These are phyloP conservation scores for Neonectria punicea DNA, from an alignment of 2,329 filamentous ascomycete species.

Conservation along the genomic window DNA sequence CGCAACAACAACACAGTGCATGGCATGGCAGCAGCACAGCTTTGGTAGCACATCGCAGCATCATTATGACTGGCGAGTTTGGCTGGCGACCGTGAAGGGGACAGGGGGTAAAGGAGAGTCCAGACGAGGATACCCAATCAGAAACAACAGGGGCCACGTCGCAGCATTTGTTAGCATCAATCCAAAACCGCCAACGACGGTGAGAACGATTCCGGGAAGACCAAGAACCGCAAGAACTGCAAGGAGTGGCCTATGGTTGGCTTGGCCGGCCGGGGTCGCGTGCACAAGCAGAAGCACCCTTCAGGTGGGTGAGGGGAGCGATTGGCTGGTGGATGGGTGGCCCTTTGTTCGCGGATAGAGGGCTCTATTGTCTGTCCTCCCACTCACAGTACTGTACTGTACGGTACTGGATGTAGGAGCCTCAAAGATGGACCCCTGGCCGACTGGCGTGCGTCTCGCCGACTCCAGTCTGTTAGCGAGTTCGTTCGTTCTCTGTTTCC, in stretches of 20 bases:
- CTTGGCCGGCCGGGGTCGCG: conserved; percentile 36
- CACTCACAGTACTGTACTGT: not conserved
- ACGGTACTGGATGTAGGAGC: not conserved
- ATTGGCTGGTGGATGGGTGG: not conserved
- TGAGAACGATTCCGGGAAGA: conserved; percentile 36
- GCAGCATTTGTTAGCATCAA: conserved; percentile 40
- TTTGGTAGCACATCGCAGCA: conserved; percentile 5
- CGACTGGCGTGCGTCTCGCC: not conserved
- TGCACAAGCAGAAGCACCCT: conserved; percentile 33
- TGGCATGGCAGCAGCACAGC: conserved; percentile 11
- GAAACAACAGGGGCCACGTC: conserved; percentile 39
- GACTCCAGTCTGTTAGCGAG: not conserved
- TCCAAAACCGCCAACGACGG: conserved; percentile 44
- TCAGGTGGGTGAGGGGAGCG: conserved; percentile 37
- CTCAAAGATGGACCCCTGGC: not conserved
- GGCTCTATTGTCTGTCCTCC: conserved; percentile 21
- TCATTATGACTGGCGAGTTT: conserved; percentile 10
- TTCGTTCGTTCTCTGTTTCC: not conserved
- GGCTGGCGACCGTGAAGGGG: conserved; percentile 16
- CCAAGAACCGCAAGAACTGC: conserved; percentile 30
- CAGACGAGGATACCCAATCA: conserved; percentile 28
- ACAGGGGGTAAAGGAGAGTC: conserved; percentile 17
- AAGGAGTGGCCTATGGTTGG: conserved; percentile 36
- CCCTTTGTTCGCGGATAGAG: conserved; percentile 1
- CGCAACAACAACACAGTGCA: conserved; percentile 10